These are phyloP conservation scores for Ophiostoma sp. DNA, from an alignment of 2,329 filamentous ascomycete genomes.

Conservation along the genomic window DNA sequence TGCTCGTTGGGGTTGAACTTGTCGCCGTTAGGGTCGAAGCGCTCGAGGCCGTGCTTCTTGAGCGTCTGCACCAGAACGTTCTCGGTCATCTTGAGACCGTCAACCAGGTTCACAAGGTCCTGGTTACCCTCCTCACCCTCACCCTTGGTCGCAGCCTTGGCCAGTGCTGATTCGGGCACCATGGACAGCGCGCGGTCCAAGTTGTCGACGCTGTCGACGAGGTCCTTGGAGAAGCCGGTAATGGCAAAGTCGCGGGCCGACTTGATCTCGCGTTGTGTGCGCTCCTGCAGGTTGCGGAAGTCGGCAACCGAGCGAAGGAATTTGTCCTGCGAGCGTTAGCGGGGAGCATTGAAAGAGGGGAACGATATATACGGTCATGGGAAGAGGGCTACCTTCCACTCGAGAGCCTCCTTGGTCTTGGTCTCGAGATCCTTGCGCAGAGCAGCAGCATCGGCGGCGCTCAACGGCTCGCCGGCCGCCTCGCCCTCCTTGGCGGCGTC, in stretches of 20 bases:
- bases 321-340: slow-evolving; percentile 67
- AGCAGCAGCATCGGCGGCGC: slow-evolving; percentile 38
- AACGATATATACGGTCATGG: background rate
- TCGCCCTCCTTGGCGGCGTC: slow-evolving; percentile 24
- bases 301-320: slow-evolving; percentile 92
- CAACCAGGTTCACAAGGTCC: slow-evolving; percentile 78
- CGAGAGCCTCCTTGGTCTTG: slow-evolving; percentile 58
- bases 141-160: slow-evolving; percentile 53
- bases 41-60: slow-evolving; percentile 90
- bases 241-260: slow-evolving; percentile 89
- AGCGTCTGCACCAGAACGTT: slow-evolving; percentile 81
- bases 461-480: slow-evolving; percentile 36
- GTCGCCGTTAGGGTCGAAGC: slow-evolving; percentile 78
- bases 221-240: slow-evolving; percentile 90
- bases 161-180: slow-evolving; percentile 58
- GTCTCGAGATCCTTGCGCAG: slow-evolving; percentile 55
- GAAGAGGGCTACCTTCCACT: slow-evolving; percentile 74
- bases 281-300: slow-evolving; percentile 96
- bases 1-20: slow-evolving; percentile 97
- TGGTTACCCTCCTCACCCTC: slow-evolving; percentile 50
- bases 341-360: background rate
- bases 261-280: slow-evolving; percentile 87
- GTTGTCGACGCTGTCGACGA: slow-evolving; percentile 95
- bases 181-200: slow-evolving; percentile 86
- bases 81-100: slow-evolving; percentile 95